Percentiles rank a stretch among this genome's conserved stretches.
phyloP scores from a whole-genome alignment of 768 basidiomycete species.

The Crepidotus variabilis region DNA sequence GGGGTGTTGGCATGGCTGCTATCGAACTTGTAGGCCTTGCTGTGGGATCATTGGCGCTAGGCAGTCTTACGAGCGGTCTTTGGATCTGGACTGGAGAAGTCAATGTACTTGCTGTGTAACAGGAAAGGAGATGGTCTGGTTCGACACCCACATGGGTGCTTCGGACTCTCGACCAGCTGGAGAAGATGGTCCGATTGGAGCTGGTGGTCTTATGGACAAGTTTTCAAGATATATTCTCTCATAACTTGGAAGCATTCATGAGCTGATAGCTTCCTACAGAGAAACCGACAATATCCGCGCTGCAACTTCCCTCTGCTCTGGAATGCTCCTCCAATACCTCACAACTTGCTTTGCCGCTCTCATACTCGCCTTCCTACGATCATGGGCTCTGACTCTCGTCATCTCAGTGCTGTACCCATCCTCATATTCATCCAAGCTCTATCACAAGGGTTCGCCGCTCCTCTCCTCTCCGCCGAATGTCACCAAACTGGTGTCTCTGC shows the following conservation, averaged over 20 bases:
- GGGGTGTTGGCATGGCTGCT: constrained; percentile 55
- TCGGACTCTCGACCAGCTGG: constrained; percentile 56
- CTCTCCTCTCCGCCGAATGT: constrained; percentile 67
- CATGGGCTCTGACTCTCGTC: constrained; percentile 84
- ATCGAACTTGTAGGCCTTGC: constrained; percentile 66
- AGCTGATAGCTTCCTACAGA: constrained; percentile 47
- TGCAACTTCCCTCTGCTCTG: no score
- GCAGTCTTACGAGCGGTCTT: constrained; percentile 68
- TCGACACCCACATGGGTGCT: constrained; percentile 36
- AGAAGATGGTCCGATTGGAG: no score
- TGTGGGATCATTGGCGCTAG: constrained; percentile 62
- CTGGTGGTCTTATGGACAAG: constrained; percentile 82
- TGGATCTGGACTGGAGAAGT: constrained; percentile 91
- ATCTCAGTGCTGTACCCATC: constrained; percentile 84
- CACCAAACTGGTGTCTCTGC: constrained; percentile 59
- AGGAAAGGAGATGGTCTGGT: constrained; percentile 59
- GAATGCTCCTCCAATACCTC: constrained; percentile 75
- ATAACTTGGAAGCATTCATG: no score
- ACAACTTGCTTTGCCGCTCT: constrained; percentile 78
- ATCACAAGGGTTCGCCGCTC: constrained; percentile 66
- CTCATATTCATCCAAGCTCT: constrained; percentile 72
- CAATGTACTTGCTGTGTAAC: constrained; percentile 70
- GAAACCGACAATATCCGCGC: constrained; percentile 95
- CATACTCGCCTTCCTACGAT: constrained; percentile 74
- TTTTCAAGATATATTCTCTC: constrained; percentile 62